phyloP scores from a whole-genome alignment of 2,329 filamentous ascomycete genomes.

The Phialocephala sp. region DNA sequence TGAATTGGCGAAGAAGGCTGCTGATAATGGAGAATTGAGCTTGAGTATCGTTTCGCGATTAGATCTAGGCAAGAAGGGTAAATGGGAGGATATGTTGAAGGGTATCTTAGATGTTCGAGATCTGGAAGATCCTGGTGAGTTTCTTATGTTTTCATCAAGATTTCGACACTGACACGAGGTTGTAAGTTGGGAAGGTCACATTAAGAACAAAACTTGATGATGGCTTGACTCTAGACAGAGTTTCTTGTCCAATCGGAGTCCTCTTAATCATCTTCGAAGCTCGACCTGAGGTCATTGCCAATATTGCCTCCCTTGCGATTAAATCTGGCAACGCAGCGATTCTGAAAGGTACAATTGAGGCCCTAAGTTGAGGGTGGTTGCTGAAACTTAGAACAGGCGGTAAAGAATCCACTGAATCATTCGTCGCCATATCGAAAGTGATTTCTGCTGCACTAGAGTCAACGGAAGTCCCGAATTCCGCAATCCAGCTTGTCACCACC shows the following conservation, averaged over 20 bases:
- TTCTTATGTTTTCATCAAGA: not conserved
- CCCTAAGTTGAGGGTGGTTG: not conserved
- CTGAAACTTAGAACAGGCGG: slow-evolving; percentile 61
- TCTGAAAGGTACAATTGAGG: slow-evolving; percentile 69
- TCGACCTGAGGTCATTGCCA: slow-evolving; percentile 96
- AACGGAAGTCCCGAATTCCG: slow-evolving; percentile 80
- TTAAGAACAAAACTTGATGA: slow-evolving; percentile 87
- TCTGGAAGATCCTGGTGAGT: slow-evolving; percentile 80
- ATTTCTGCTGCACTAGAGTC: slow-evolving; percentile 78
- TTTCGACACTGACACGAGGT: slow-evolving; percentile 22
- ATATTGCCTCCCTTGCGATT: slow-evolving; percentile 93
- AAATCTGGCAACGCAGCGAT: slow-evolving; percentile 98
- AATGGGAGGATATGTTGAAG: slow-evolving; percentile 97
- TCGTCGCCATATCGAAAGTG: slow-evolving; percentile 84
- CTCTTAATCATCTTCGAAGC: slow-evolving; percentile 98
- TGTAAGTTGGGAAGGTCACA: slow-evolving; percentile 79
- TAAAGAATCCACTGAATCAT: slow-evolving; percentile 95
- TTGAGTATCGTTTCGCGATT: slow-evolving; percentile 86
- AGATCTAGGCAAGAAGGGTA: slow-evolving; percentile 84
- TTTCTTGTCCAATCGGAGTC: slow-evolving; percentile 95
- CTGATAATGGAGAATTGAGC: slow-evolving; percentile 76
- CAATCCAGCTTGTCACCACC: slow-evolving; percentile 92
- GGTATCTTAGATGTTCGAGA: slow-evolving; percentile 88
- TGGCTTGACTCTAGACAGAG: slow-evolving; percentile 81
- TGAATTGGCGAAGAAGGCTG: slow-evolving; percentile 73